Evolutionary conservation across 495 filamentous ascomycete species (phyloP).

Genomic region (Hypoxylon intermedium): DNA sequence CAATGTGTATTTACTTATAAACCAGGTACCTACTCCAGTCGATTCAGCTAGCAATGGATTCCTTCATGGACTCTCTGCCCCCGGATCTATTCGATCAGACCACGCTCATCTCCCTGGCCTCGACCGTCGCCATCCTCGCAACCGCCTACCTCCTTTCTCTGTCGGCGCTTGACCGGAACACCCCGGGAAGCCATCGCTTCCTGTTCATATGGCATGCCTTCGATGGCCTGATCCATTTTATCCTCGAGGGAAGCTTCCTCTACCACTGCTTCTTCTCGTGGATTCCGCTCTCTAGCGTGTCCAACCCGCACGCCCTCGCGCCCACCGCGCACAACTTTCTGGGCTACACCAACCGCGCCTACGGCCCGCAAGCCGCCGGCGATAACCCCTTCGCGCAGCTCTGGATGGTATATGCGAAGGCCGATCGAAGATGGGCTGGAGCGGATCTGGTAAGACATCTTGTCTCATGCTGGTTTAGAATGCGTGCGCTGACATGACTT

Average conservation of each 20-base stretch:
- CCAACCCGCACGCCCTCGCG: slow-evolving; percentile 35
- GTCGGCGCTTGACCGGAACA: slow-evolving; percentile 46
- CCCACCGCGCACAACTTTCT: slow-evolving; percentile 55
- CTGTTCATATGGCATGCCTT: slow-evolving; percentile 97
- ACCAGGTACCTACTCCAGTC: too few relatives aligned
- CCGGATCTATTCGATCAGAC: slow-evolving; percentile 60
- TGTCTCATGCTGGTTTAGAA: neutral
- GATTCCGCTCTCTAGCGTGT: slow-evolving; percentile 47
- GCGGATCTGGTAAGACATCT: slow-evolving; percentile 65
- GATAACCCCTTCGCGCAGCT: slow-evolving; percentile 67
- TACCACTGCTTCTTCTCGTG: slow-evolving; percentile 91
- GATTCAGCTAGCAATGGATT: slow-evolving; percentile 22
- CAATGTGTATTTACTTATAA: neutral
- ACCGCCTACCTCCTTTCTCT: slow-evolving; percentile 56
- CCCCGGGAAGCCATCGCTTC: slow-evolving; percentile 58
- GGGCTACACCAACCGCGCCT: slow-evolving; percentile 60
- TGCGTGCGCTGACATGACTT: slow-evolving; percentile 12
- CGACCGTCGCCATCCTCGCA: slow-evolving; percentile 56
- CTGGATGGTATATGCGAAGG: slow-evolving; percentile 94
- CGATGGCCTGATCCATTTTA: slow-evolving; percentile 86
- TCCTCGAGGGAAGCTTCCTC: slow-evolving; percentile 88
- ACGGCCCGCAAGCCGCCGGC: slow-evolving; percentile 74
- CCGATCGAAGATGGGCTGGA: slow-evolving; percentile 81
- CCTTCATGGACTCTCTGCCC: slow-evolving; percentile 38
- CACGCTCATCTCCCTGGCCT: slow-evolving; percentile 60